These are phyloP conservation scores for Gossypium rotundifolium DNA, from an alignment of 345 rosid genomes.

Conservation along the genomic window DNA sequence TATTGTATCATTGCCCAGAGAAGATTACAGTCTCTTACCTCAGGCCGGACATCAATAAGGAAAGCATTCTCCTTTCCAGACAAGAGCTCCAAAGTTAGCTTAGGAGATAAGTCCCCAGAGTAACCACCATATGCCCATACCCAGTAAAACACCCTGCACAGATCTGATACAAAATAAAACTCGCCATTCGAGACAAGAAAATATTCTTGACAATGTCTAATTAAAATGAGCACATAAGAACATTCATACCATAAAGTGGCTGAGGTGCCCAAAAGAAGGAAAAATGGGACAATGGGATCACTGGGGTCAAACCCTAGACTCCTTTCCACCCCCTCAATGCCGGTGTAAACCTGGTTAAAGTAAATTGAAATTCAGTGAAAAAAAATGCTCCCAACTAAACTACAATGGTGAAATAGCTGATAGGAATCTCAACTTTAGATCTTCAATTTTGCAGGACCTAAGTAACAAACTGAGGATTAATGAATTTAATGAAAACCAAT, in stretches of 20 bases:
- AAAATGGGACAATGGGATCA: conserved; percentile 73
- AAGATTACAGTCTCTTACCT: conserved; percentile 59
- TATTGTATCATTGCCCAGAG: not conserved
- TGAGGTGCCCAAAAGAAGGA: conserved; percentile 62
- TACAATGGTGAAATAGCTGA: not conserved
- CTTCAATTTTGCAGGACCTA: not conserved
- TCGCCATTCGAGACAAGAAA: conserved; percentile 24
- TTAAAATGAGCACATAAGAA: conserved; percentile 24
- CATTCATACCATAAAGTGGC: conserved; percentile 72
- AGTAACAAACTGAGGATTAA: not conserved
- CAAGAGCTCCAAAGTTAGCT: conserved; percentile 61
- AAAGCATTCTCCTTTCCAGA: conserved; percentile 56
- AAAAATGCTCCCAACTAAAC: not conserved
- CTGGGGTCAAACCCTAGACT: conserved; percentile 69
- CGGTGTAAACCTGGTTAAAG: conserved; percentile 37
- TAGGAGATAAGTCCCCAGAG: conserved; percentile 87
- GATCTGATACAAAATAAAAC: conserved; percentile 65
- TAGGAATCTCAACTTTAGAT: not conserved
- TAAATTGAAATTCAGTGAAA: not conserved
- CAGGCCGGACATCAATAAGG: conserved; percentile 87
- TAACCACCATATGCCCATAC: conserved; percentile 72
- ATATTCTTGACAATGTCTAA: conserved; percentile 9
- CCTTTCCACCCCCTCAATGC: conserved; percentile 64
- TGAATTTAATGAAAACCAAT: too few relatives aligned
- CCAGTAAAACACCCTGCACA: conserved; percentile 82